Evolutionary conservation across 768 basidiomycete species (phyloP), one percentile per base, ranked within the genome.

Genomic region (Kwoniella dejecticola): DNA sequence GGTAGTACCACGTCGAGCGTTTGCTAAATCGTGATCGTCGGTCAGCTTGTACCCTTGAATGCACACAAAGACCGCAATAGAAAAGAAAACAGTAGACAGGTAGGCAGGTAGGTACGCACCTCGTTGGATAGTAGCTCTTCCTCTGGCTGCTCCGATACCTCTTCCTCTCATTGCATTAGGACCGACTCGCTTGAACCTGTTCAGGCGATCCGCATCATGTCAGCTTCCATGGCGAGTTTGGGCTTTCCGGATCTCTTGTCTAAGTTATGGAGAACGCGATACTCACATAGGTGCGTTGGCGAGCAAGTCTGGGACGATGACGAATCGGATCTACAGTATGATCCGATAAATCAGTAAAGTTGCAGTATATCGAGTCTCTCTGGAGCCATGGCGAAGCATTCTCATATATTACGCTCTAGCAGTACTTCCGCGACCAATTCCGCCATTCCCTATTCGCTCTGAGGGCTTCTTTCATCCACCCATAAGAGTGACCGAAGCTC

Each of bases 301-400:
- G 69, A 99, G 83, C 90, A 99, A 97, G 80, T 98, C 96, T 57
- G 96, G 96, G 21, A 99, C 96, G 79, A 98, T 97, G 82, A 98
- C 95, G 83, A 96, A 98, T 67, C 96, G 71, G 60, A 73, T 70
- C 71, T 76, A 29, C 33, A 11, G 27, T 4, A n/a, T n/a, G n/a
- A n/a, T n/a, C n/a, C n/a, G n/a, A n/a, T n/a, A n/a, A n/a, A n/a
- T n/a, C n/a, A n/a, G n/a, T n/a, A n/a, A n/a, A n/a, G n/a, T n/a
- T n/a, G n/a, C n/a, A n/a, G n/a, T n/a, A n/a, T n/a, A n/a, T n/a
- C n/a, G n/a, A n/a, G n/a, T n/a, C n/a, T n/a, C n/a, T n/a, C n/a
- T n/a, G n/a, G n/a, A n/a, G n/a, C n/a, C n/a, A n/a, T n/a, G n/a
- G n/a, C n/a, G n/a, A n/a, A n/a, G n/a, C n/a, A n/a, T n/a, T n/a